Evolutionary conservation across 495 filamentous ascomycete genomes (phyloP).

Genomic region (Podospora tetraspora): DNA sequence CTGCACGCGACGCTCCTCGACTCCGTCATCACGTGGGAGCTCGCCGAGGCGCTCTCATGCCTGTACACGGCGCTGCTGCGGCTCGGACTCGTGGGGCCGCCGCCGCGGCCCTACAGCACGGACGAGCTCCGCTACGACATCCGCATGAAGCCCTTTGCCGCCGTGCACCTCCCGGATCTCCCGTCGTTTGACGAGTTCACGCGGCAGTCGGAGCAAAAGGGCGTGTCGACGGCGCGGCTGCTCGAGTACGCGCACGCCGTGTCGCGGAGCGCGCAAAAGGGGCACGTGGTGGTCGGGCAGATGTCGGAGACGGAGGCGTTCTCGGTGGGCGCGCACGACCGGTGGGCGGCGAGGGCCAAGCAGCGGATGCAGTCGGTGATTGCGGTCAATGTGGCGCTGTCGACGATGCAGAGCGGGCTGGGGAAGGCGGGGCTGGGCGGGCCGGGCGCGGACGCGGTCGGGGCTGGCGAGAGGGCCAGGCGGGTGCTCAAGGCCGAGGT

Average conservation of each 20-base stretch:
- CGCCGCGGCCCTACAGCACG: conserved; percentile 62
- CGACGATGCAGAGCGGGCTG: conserved; percentile 48
- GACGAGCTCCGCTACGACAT: conserved; percentile 73
- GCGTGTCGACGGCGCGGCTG: conserved; percentile 37
- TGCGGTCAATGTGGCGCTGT: conserved; percentile 57
- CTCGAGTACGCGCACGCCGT: conserved; percentile 57
- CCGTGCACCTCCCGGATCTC: conserved; percentile 64
- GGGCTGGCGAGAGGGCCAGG: conserved; percentile 21
- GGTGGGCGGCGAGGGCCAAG: conserved; percentile 55
- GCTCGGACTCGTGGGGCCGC: conserved; percentile 52
- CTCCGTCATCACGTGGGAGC: conserved; percentile 60
- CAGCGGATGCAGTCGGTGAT: conserved; percentile 61
- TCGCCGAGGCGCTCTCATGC: conserved; percentile 61
- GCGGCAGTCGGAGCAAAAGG: conserved; percentile 32
- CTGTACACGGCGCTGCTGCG: conserved; percentile 64
- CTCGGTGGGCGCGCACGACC: conserved; percentile 45
- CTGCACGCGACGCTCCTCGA: conserved; percentile 60
- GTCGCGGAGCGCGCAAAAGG: conserved; percentile 56
- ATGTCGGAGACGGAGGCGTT: conserved; percentile 44
- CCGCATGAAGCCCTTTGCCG: conserved; percentile 82
- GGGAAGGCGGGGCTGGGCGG: conserved; percentile 10
- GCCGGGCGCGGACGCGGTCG: conserved; percentile 17
- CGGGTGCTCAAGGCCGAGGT: conserved; percentile 51
- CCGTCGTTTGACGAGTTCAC: conserved; percentile 59
- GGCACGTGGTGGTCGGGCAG: conserved; percentile 56